Evolutionary conservation across 1,139 yeast genomes (phyloP).

Genomic region (Kazachstania sp.): DNA sequence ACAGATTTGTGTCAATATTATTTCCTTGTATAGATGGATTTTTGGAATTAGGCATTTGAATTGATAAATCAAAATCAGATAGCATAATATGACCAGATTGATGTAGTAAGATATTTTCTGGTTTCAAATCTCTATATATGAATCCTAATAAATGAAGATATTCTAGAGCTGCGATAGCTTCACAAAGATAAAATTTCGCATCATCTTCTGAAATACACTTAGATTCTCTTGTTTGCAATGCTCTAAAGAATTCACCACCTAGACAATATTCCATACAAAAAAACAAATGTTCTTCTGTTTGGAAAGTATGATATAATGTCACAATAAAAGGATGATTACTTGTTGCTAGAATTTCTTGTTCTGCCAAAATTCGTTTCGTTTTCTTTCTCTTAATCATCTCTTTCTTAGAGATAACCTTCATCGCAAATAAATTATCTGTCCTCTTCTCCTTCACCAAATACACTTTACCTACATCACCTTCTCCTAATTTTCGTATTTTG

Average conservation of each 20-base stretch:
- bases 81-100: conserved; percentile 99
- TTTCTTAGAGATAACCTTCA: conserved; percentile 82
- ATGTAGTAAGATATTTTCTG: conserved; percentile 86
- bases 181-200: conserved; percentile 95
- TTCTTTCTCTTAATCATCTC: conserved; percentile 95
- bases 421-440: conserved; percentile 72
- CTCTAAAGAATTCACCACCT: conserved; percentile 98
- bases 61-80: conserved; percentile 91
- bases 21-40: conserved; percentile 36
- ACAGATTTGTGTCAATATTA: conserved; percentile 71
- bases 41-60: conserved; percentile 67
- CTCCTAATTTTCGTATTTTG: conserved; percentile 77
- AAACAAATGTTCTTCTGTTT: conserved; percentile 85
- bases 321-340: conserved; percentile 96
- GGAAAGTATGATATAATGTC: conserved; percentile 91
- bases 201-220: conserved; percentile 82
- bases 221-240: conserved; percentile 81
- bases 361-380: conserved; percentile 89
- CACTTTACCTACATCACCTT: conserved; percentile 97
- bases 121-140: conserved; percentile 89
- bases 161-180: conserved; percentile 96
- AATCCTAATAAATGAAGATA: conserved; percentile 94
- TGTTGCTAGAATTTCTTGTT: conserved; percentile 92
- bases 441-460: conserved; percentile 79
- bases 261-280: conserved; percentile 98